Base-by-base conservation (phyloP, 305 asterid species). In the Ilex paraguariensis region DNA sequence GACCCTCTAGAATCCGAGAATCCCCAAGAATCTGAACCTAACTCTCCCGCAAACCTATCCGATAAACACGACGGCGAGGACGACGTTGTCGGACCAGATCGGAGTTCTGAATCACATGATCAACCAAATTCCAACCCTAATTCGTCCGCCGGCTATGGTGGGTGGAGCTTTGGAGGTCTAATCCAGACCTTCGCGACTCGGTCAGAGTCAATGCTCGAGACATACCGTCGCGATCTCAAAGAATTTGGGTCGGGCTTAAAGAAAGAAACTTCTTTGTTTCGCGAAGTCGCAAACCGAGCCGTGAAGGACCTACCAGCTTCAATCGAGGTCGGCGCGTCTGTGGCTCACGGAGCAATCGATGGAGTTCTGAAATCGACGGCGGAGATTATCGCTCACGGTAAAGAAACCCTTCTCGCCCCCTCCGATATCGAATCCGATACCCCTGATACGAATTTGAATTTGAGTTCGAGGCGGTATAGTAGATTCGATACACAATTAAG, bases 221-320 rank as follows among this genome's bases (percentile, higher is more conserved):
- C 88, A 0, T 91, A 88, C 80, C 82, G 89, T 12, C 79, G 78
- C 56, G 98, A 91, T 81, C 87, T 91, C 6, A 72, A 72, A 74
- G 98, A 91, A 66, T 91, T 91, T 31, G 80, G 94, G 21, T 72
- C 81, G 61, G 98, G 98, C n/a, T 77, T 91, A 9, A 83, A 71
- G 66, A 88, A 88, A 54, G 96, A 91, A 77, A 74, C 90, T 15
- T 88, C 75, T 50, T 67, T 86, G 7, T 71, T 91, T 78, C 82
- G 86, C 3, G 97, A 83, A 69, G 92, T 55, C 2, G 95, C 97
- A n/a, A 81, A 75, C 75, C 86, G 87, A 50, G 96, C 96, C 21
- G 96, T 86, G 75, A 87, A 86, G 82, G 97, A 87, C 33, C 91
- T 91, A 31, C 98, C 96, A 36, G 84, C 88, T 30, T 85, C 97